phyloP scores from a whole-genome alignment of 495 filamentous ascomycete species.

The Antarctomyces pellizariae region DNA sequence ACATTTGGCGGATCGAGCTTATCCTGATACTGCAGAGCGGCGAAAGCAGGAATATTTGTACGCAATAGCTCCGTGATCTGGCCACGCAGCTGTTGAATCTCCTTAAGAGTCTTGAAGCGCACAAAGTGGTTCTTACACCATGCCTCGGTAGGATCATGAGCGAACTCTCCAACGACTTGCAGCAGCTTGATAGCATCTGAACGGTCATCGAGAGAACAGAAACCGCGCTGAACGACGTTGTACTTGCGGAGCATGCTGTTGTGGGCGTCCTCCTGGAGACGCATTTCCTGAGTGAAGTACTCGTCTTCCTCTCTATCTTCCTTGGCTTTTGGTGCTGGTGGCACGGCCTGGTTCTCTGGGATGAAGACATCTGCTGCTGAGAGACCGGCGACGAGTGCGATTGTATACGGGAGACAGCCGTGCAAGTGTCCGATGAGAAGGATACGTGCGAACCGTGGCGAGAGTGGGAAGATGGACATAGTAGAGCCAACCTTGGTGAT shows the following conservation, averaged over 20 bases:
- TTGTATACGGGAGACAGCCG: conserved; percentile 62
- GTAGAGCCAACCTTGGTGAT: conserved; percentile 54
- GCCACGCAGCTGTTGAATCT: conserved; percentile 56
- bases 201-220: conserved; percentile 58
- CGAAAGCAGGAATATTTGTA: conserved; percentile 44
- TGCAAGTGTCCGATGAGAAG: conserved; percentile 68
- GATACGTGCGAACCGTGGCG: conserved; percentile 78
- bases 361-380: conserved; percentile 78
- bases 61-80: conserved; percentile 67
- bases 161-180: conserved; percentile 68
- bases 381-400: conserved; percentile 70
- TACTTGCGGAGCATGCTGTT: conserved; percentile 44
- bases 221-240: conserved; percentile 49
- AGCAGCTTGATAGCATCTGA: conserved; percentile 82
- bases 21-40: conserved; percentile 29
- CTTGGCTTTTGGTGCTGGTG: conserved; percentile 18
- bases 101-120: conserved; percentile 60
- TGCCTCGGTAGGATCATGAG: conserved; percentile 33
- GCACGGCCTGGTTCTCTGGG: conserved; percentile 55
- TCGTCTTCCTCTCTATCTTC: conserved; percentile 20
- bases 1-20: conserved; percentile 44
- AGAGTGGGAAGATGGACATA: conserved; percentile 72
- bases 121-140: conserved; percentile 74
- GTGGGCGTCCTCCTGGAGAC: conserved; percentile 41
- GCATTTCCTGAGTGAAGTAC: conserved; percentile 39